Evolutionary conservation across 805 yeast genomes (phyloP), one percentile per base, ranked within the genome.

Genomic region (Candida awuae): DNA sequence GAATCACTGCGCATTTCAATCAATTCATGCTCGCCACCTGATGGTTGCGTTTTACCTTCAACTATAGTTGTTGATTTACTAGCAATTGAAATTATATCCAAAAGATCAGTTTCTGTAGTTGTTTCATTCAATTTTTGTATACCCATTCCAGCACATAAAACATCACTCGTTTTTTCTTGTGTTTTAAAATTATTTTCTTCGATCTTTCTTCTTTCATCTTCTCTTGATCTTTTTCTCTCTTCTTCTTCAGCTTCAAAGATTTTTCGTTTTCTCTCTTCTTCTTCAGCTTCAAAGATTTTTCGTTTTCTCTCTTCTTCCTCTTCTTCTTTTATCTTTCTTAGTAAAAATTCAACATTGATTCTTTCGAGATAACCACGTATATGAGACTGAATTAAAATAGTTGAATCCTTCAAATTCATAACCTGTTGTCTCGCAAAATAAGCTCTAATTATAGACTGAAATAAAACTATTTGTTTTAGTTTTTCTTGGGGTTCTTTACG

Each of bases 241-340:
- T 33, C 58, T 32, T 31, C 52, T 56, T n/a, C n/a, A n/a, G n/a
- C n/a, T n/a, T n/a, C 8, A 43, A 38, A 16, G 54, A 41, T 37
- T 56, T 75, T 14, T 62, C 63, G 57, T 37, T 69, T 70, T 49
- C 80, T 68, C 51, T 80, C 80, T 35, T 70, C 47, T 68, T 71
- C 53, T 71, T 65, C 70, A n/a, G n/a, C n/a, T n/a, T n/a, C n/a
- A n/a, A n/a, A n/a, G n/a, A n/a, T n/a, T n/a, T n/a, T n/a, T n/a
- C n/a, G n/a, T 3, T 88, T 96, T 69, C 87, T 88, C 61, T 86
- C 88, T 61, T 90, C 97, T 53, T 88, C 71, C 57, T 80, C 77
- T 64, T 85, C 88, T 51, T 92, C 85, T 29, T 84, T 94, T 57
- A 86, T 94, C 61, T 82, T 92, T 56, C 85, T 66, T 41, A 68